These are phyloP conservation scores for Scedosporium minutisporum DNA, from an alignment of 2,329 filamentous ascomycete genomes.

Conservation along the genomic window DNA sequence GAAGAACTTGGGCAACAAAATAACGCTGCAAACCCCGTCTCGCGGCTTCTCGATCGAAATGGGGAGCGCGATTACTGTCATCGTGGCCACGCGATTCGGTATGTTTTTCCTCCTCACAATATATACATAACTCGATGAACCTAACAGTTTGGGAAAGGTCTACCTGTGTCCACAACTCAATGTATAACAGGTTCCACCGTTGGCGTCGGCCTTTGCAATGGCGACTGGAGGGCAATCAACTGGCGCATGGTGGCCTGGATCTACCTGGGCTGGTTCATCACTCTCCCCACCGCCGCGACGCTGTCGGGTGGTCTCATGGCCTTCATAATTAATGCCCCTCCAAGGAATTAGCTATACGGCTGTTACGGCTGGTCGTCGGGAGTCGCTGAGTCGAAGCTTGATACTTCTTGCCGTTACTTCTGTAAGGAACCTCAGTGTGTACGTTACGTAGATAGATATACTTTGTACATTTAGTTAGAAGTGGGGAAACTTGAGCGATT, in stretches of 20 bases:
- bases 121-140: background rate
- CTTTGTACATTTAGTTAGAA: no score
- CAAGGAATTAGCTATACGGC: conserved; percentile 19
- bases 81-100: conserved; percentile 48
- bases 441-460: no score
- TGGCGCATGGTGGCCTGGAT: conserved; percentile 54
- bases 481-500: no score
- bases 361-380: no score
- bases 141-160: conserved; percentile 33
- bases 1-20: conserved; percentile 50
- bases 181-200: conserved; percentile 56
- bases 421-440: no score
- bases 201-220: conserved; percentile 52
- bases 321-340: conserved; percentile 52
- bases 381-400: no score
- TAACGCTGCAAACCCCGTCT: conserved; percentile 50
- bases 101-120: conserved; percentile 33
- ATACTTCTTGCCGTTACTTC: no score
- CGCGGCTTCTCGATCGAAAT: conserved; percentile 52
- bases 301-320: conserved; percentile 53
- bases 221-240: conserved; percentile 49
- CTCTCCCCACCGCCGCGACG: conserved; percentile 45
- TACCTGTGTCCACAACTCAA: conserved; percentile 56
- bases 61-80: conserved; percentile 51
- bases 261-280: conserved; percentile 51